Percentiles rank a stretch among this genome's conserved stretches.
phyloP scores from a whole-genome alignment of 1,284 basidiomycete species.

The Cutaneotrichosporon dermatis region DNA sequence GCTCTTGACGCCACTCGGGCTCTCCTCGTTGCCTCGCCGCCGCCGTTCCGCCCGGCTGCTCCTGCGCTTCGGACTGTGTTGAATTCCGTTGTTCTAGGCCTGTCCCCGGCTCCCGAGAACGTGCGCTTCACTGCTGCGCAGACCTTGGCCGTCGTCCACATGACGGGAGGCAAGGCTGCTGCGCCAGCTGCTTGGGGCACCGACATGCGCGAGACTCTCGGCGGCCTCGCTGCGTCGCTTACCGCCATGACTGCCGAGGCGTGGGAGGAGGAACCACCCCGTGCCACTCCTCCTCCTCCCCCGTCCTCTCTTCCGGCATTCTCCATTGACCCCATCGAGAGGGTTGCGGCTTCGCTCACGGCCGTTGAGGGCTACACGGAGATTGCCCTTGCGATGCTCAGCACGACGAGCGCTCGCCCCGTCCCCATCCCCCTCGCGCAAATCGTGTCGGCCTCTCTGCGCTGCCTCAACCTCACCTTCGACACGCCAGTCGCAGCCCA shows the following conservation, averaged over 20 bases:
- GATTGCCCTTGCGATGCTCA: slow-evolving; percentile 41
- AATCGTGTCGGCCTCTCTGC: slow-evolving; percentile 42
- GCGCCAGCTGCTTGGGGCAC: slow-evolving; percentile 32
- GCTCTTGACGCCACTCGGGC: slow-evolving; percentile 22
- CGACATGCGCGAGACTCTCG: slow-evolving; percentile 36
- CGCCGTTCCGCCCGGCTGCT: slow-evolving; percentile 38
- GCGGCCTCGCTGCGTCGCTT: slow-evolving; percentile 27
- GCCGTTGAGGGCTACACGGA: slow-evolving; percentile 35
- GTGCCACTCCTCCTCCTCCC: slow-evolving; percentile 7
- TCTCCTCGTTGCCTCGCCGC: slow-evolving; percentile 36
- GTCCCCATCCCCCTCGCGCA: slow-evolving; percentile 68
- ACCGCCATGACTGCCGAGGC: slow-evolving; percentile 30
- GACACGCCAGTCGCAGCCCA: slow-evolving; percentile 54
- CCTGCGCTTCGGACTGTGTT: slow-evolving; percentile 28
- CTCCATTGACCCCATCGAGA: slow-evolving; percentile 25
- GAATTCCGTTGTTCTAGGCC: slow-evolving; percentile 26
- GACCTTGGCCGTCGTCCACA: slow-evolving; percentile 34
- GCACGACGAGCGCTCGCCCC: slow-evolving; percentile 61
- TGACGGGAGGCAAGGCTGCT: slow-evolving; percentile 42
- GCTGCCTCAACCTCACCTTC: slow-evolving; percentile 55
- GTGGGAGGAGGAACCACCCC: slow-evolving; percentile 33
- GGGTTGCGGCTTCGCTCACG: slow-evolving; percentile 23
- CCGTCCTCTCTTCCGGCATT: slow-evolving; percentile 18
- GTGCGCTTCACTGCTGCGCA: slow-evolving; percentile 19
- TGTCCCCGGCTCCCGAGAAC: slow-evolving; percentile 12